Evolutionary conservation across 148 eudicot species (phyloP).

Genomic region (Talinum fruticosum): DNA sequence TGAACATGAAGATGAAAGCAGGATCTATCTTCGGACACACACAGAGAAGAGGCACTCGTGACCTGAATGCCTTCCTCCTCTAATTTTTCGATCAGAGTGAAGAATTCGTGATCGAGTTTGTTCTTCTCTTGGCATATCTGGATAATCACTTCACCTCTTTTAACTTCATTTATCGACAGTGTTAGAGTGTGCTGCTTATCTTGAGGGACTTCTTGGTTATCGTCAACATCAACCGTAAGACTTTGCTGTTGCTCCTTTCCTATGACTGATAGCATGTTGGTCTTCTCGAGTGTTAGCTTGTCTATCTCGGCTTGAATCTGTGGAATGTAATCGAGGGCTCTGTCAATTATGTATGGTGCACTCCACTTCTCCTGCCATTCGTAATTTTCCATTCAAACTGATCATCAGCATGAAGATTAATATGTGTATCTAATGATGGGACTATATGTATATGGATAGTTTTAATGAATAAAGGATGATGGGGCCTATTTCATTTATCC

Average conservation of each 20-base stretch:
- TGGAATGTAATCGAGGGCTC: constrained; percentile 50
- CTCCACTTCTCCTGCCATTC: constrained; percentile 47
- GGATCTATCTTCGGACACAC: constrained; percentile 37
- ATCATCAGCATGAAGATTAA: background rate
- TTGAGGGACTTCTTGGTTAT: background rate
- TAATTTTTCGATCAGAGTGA: constrained; percentile 32
- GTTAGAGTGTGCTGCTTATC: constrained; percentile 23
- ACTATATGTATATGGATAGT: too few relatives aligned
- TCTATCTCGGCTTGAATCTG: constrained; percentile 45
- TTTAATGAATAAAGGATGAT: too few relatives aligned
- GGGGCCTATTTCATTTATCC: too few relatives aligned
- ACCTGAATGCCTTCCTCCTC: constrained; percentile 36
- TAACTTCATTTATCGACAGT: constrained; percentile 43
- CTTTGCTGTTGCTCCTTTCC: constrained; percentile 13
- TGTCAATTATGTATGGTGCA: constrained; percentile 50
- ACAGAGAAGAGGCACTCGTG: constrained; percentile 34
- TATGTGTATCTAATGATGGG: too few relatives aligned
- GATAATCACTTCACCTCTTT: constrained; percentile 39
- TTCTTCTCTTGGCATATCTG: constrained; percentile 39
- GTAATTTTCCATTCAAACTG: background rate
- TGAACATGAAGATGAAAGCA: constrained; percentile 55
- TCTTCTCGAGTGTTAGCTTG: constrained; percentile 33
- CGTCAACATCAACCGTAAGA: background rate
- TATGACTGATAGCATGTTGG: constrained; percentile 20
- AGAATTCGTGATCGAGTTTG: constrained; percentile 15